A percentile compares a stretch with the other conserved stretches of the same genome.
Conservation (phyloP, 768 basidiomycete genomes). For the Boletus subparvulus region DNA sequence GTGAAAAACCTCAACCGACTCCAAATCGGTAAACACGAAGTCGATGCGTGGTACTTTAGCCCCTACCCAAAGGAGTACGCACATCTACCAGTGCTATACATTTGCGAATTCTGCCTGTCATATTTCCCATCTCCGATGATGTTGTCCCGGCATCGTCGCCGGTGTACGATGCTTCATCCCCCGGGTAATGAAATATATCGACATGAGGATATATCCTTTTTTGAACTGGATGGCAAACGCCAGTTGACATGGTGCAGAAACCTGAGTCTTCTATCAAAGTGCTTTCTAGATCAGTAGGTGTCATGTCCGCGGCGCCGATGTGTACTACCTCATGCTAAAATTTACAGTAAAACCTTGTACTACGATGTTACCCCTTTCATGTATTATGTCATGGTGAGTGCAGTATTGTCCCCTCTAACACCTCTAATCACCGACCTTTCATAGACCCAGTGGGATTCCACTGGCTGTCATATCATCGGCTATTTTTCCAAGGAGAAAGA, state of each 20-base stretch:
- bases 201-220: constrained; percentile 95
- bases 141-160: constrained; percentile 86
- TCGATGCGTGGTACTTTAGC: constrained; percentile 99
- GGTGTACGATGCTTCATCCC: constrained; percentile 90
- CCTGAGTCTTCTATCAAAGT: constrained; percentile 93
- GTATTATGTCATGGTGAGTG: constrained; percentile 95
- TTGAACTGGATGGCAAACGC: constrained; percentile 96
- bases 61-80: constrained; percentile 99
- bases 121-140: constrained; percentile 91
- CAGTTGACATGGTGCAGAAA: constrained; percentile 97
- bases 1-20: constrained; percentile 98
- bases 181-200: constrained; percentile 99
- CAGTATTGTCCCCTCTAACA: constrained; percentile 10
- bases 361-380: constrained; percentile 99
- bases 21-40: constrained; percentile 94
- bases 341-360: constrained; percentile 88
- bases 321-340: constrained; percentile 18
- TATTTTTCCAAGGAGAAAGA: constrained; percentile 99
- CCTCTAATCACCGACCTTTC: constrained; percentile 8
- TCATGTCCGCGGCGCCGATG: constrained; percentile 12
- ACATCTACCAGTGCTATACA: constrained; percentile 89
- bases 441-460: constrained; percentile 80
- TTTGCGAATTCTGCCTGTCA: constrained; percentile 97
- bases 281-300: constrained; percentile 95
- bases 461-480: constrained; percentile 92